phyloP scores from a whole-genome alignment of 1,284 basidiomycete species.

The Heterobasidion irregulare region DNA sequence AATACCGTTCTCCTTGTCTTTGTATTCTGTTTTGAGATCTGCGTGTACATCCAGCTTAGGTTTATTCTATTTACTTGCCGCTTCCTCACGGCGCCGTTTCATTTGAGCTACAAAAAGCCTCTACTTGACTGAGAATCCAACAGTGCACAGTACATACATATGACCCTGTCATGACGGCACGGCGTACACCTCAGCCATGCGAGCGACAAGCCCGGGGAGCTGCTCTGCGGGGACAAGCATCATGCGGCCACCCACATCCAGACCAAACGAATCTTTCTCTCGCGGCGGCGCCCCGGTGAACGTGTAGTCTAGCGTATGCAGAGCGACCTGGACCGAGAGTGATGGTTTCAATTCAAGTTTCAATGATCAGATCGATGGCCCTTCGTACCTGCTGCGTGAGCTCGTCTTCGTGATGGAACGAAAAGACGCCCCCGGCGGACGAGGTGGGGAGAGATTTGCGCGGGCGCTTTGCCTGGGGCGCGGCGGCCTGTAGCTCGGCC shows the following conservation, averaged over 20 bases:
- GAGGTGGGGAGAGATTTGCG: constrained; percentile 16
- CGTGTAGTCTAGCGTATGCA: constrained; percentile 54
- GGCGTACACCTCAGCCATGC: constrained; percentile 18
- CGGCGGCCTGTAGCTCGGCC: constrained; percentile 27
- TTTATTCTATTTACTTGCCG: background rate
- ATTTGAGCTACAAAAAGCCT: no score
- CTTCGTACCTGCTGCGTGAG: constrained; percentile 54
- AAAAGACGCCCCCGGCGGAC: constrained; percentile 45
- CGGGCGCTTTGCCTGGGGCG: constrained; percentile 30
- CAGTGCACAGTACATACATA: no score
- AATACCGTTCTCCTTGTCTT: background rate
- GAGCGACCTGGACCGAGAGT: constrained; percentile 41
- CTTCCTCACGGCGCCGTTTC: no score
- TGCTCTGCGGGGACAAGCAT: constrained; percentile 55
- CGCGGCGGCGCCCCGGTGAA: constrained; percentile 57
- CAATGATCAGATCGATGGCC: constrained; percentile 3
- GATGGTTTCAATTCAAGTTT: background rate
- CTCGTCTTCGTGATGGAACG: constrained; percentile 86
- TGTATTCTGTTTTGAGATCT: background rate
- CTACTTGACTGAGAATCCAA: no score
- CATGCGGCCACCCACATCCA: constrained; percentile 71
- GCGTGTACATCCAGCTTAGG: background rate
- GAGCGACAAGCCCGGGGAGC: constrained; percentile 30
- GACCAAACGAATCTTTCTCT: constrained; percentile 69
- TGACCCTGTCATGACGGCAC: background rate